These are phyloP conservation scores for Helotiales sp. DNA, from an alignment of 2,329 filamentous ascomycete genomes.

Conservation along the genomic window DNA sequence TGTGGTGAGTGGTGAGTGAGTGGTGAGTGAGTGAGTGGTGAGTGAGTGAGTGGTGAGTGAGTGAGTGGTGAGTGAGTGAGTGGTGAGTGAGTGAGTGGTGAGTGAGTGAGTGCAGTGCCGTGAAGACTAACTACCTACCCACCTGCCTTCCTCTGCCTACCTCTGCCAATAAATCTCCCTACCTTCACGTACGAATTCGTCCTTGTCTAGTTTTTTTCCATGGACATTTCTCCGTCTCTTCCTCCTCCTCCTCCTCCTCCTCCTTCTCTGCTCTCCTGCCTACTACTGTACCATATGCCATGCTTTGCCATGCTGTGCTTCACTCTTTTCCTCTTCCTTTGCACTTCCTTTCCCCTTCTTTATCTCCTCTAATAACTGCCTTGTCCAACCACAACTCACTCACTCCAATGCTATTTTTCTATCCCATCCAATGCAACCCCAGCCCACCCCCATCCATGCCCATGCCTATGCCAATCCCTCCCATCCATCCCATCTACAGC, in stretches of 20 bases:
- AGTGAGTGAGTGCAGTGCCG: not conserved
- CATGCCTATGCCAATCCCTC: not conserved
- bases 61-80: no score
- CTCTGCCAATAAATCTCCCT: not conserved
- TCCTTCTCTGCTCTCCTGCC: not conserved
- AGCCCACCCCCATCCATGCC: not conserved
- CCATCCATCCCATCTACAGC: not conserved
- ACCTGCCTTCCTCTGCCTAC: not conserved
- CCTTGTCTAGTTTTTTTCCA: not conserved
- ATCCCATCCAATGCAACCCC: not conserved
- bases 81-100: no score
- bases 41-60: no score
- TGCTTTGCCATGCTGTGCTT: constrained; percentile 8
- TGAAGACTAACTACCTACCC: not conserved
- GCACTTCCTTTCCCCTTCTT: not conserved
- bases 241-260: not conserved
- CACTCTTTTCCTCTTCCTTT: not conserved
- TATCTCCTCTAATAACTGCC: not conserved
- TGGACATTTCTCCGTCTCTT: not conserved
- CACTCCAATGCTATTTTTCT: not conserved
- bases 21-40: no score
- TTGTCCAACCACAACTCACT: not conserved
- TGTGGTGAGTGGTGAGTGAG: no score
- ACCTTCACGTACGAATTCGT: not conserved
- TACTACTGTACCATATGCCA: no score